Evolutionary conservation across 306 rosid genomes (phyloP), one percentile per base, ranked within the genome.

Genomic region (Betula pendula): DNA sequence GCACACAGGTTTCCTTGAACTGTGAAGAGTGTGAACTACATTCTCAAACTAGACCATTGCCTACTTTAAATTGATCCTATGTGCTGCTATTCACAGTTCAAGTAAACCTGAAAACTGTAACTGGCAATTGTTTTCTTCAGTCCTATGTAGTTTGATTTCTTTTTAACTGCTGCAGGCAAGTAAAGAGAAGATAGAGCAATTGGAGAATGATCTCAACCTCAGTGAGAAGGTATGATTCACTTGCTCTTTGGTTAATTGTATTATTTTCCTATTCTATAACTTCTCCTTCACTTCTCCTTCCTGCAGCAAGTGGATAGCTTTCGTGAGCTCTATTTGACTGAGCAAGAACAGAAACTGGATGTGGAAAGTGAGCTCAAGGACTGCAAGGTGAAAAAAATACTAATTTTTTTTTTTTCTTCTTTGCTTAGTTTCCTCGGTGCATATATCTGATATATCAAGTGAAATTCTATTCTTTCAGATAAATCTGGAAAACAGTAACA

Each of bases 321-420:
- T 65, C 92, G 86, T 20, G 94, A 90, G 82, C 97, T 87, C 22
- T 94, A 92, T 83, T 76, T 85, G 52, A 73, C 79, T 8, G 97
- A 94, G 80, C 92, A 90, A 88, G 97, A 94, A 77, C 89, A 86
- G 84, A 94, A 88, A 82, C 79, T 84, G 78, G 90, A 86, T 78
- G 63, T 92, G 63, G 92, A 92, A 85, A 82, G 82, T 2, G 94
- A 87, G 85, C 93, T 94, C 45, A 87, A 87, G 75, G 93, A 86
- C 59, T 94, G 97, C 86, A 88, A 86, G 93, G 98, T 90, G 69
- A 60, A 60, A 42, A 42, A 47, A 2, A 58, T 24, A 53, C 35
- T 22, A 62, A 38, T 6, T 17, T 38, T 31, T 72, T 38, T 31
- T 72, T 72, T 35, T 68, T 80, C 45, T 58, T 43, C 55, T 71